Conservation (phyloP, 2,329 filamentous ascomycete species). For the Trichothecium roseum region DNA sequence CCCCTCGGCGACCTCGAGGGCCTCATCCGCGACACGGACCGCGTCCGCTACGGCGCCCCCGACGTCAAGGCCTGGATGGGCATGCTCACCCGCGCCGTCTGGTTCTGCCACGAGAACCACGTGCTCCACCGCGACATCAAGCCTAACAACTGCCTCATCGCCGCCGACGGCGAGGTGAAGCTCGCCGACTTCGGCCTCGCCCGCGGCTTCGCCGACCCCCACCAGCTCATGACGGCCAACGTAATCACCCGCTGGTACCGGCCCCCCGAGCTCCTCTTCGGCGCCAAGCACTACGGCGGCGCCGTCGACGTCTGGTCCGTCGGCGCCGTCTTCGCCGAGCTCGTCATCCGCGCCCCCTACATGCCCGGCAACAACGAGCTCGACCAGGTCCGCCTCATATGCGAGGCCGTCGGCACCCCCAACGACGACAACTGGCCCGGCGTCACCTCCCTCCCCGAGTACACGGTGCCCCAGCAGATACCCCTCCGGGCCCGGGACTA, state of each 20-base stretch:
- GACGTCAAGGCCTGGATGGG: slow-evolving; percentile 99
- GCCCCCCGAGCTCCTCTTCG: slow-evolving; percentile 86
- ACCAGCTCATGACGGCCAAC: slow-evolving; percentile 79
- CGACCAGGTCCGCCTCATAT: slow-evolving; percentile 76
- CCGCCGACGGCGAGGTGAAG: slow-evolving; percentile 85
- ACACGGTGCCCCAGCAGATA: slow-evolving; percentile 58
- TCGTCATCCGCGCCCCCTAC: slow-evolving; percentile 73
- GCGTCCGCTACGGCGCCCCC: slow-evolving; percentile 70
- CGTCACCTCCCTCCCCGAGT: slow-evolving; percentile 69
- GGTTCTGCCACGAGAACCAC: slow-evolving; percentile 94
- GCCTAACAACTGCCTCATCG: slow-evolving; percentile 94
- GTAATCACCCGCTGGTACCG: slow-evolving; percentile 97
- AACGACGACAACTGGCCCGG: slow-evolving; percentile 95
- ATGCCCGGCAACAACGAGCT: slow-evolving; percentile 78
- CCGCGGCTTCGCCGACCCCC: slow-evolving; percentile 79
- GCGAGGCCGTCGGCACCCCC: slow-evolving; percentile 76
- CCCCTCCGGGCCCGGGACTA: slow-evolving; percentile 57
- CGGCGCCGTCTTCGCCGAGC: slow-evolving; percentile 85
- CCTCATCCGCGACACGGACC: slow-evolving; percentile 75
- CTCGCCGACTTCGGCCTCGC: slow-evolving; percentile 97
- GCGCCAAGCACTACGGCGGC: slow-evolving; percentile 78
- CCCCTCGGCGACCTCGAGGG: slow-evolving; percentile 92
- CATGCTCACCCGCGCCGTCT: slow-evolving; percentile 86
- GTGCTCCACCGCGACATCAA: slow-evolving; percentile 97
- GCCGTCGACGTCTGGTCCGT: slow-evolving; percentile 93